phyloP scores from a whole-genome alignment of 768 basidiomycete species.

The Rickenella mellea region DNA sequence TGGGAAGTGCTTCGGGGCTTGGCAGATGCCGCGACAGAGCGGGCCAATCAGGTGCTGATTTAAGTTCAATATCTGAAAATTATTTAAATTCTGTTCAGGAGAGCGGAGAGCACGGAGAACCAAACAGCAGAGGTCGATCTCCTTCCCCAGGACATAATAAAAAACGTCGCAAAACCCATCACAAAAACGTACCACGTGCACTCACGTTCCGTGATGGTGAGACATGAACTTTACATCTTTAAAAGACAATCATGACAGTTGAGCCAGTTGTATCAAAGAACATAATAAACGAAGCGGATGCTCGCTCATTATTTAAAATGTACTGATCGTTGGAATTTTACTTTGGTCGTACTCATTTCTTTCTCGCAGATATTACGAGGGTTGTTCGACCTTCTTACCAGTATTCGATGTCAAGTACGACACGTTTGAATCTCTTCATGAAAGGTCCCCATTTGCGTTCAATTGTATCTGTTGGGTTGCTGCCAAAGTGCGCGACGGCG shows the following conservation, averaged over 20 bases:
- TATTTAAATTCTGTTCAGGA: conserved; percentile 34
- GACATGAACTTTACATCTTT: conserved; percentile 6
- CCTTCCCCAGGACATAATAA: conserved; percentile 62
- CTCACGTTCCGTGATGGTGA: conserved; percentile 65
- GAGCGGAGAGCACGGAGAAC: conserved; percentile 68
- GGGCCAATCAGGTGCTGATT: conserved; percentile 59
- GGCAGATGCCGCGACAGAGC: conserved; percentile 73
- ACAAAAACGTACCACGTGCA: conserved; percentile 65
- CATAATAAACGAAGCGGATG: conserved; percentile 73
- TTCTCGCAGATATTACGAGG: conserved; percentile 67
- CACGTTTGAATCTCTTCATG: conserved; percentile 77
- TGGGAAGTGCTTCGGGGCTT: conserved; percentile 78
- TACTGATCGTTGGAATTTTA: conserved; percentile 19
- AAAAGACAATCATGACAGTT: too few relatives aligned
- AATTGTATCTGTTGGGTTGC: conserved; percentile 93
- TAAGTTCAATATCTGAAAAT: conserved; percentile 3
- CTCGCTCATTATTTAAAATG: conserved; percentile 81
- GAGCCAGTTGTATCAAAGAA: conserved; percentile 81
- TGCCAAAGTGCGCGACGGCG: conserved; percentile 82
- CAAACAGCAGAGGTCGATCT: conserved; percentile 65
- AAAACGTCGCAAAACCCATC: conserved; percentile 53
- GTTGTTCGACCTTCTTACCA: conserved; percentile 87
- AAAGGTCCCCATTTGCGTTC: conserved; percentile 88
- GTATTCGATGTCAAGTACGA: conserved; percentile 79
- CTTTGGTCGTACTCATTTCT: conserved; percentile 9